Evolutionary conservation across 2,329 filamentous ascomycete species (phyloP).

Genomic region (Lasiodiplodia theobromae): DNA sequence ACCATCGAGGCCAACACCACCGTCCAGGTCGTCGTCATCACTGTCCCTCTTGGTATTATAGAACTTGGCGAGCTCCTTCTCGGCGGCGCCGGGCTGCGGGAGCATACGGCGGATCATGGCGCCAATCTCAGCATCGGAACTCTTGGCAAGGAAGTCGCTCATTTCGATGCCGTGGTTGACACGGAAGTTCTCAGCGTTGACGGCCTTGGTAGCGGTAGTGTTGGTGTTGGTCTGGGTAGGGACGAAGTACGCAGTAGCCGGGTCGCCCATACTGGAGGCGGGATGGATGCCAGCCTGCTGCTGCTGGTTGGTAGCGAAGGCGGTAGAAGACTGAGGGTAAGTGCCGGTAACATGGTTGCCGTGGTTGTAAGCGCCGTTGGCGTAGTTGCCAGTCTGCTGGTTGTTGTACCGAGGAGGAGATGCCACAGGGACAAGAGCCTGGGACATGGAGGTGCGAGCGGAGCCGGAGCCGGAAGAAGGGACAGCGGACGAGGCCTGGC

Average conservation of each 20-base stretch:
- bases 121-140: background rate
- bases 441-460: background rate
- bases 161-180: background rate
- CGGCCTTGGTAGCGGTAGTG: background rate
- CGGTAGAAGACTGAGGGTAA: background rate
- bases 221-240: background rate
- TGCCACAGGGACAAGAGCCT: background rate
- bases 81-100: background rate
- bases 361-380: background rate
- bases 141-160: background rate
- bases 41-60: background rate
- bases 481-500: too few species aligned
- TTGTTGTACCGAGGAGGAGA: background rate
- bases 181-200: background rate
- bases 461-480: background rate
- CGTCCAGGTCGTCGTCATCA: background rate
- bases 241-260: conserved; percentile 3
- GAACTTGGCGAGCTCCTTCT: background rate
- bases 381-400: background rate
- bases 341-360: background rate
- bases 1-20: background rate
- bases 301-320: background rate
- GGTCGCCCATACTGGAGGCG: conserved; percentile 5
- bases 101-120: background rate
- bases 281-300: background rate